Conservation (phyloP, 768 basidiomycete species). For the Phanerodontia chrysosporium region DNA sequence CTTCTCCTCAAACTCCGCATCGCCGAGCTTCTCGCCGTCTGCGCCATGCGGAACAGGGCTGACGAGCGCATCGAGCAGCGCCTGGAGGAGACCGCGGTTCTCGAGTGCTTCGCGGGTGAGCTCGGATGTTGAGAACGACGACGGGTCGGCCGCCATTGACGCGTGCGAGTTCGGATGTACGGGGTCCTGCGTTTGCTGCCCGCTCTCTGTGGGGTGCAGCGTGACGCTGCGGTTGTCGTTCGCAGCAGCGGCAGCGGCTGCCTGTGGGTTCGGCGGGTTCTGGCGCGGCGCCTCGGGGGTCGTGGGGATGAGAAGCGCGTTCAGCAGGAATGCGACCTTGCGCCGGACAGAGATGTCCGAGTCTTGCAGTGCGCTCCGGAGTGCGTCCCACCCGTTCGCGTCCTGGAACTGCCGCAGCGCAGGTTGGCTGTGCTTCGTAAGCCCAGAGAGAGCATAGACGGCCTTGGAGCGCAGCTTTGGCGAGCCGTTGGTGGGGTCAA, state of each 20-base stretch:
- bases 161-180: conserved; percentile 76
- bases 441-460: conserved; percentile 74
- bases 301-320: conserved; percentile 57
- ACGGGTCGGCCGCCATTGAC: conserved; percentile 50
- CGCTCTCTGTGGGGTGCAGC: conserved; percentile 17
- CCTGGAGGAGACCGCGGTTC: conserved; percentile 41
- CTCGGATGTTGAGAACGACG: conserved; percentile 46
- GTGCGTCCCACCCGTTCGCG: conserved; percentile 58
- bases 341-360: conserved; percentile 73
- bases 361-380: conserved; percentile 64
- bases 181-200: conserved; percentile 19
- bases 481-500: conserved; percentile 50
- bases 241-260: not conserved
- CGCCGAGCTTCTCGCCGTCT: conserved; percentile 62
- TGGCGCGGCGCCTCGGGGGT: conserved; percentile 1
- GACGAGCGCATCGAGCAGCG: conserved; percentile 48
- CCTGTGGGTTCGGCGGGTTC: not conserved
- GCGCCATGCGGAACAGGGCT: conserved; percentile 59
- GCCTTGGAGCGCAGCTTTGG: conserved; percentile 69
- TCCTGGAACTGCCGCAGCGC: conserved; percentile 54
- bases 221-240: not conserved
- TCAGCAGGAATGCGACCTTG: conserved; percentile 75
- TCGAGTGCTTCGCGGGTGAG: conserved; percentile 46
- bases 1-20: conserved; percentile 66
- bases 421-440: conserved; percentile 71